Evolutionary conservation across 306 rosid genomes (phyloP).

Genomic region (Cercis canadensis): DNA sequence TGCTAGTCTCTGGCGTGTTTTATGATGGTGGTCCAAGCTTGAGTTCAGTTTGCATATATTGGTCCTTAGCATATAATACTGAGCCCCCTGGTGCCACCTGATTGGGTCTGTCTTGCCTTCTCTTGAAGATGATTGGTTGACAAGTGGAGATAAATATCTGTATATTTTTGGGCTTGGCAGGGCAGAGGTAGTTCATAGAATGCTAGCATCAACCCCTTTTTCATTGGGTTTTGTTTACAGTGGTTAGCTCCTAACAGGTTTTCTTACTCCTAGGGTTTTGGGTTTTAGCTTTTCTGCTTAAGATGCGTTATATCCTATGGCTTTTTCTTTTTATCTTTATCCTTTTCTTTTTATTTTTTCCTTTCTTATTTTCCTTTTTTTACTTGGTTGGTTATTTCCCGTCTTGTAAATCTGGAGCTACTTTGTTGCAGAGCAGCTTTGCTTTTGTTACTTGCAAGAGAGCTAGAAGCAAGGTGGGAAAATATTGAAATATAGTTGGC

Average conservation of each 20-base stretch:
- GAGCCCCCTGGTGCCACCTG: slow-evolving; percentile 55
- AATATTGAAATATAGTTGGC: slow-evolving; percentile 72
- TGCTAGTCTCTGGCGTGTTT: slow-evolving; percentile 52
- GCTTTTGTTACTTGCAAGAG: slow-evolving; percentile 61
- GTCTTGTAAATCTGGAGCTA: slow-evolving; percentile 76
- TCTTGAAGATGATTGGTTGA: slow-evolving; percentile 49
- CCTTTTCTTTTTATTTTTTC: background rate
- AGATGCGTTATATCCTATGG: slow-evolving; percentile 44
- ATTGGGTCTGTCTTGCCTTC: slow-evolving; percentile 48
- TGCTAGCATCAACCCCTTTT: slow-evolving; percentile 47
- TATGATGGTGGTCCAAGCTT: slow-evolving; percentile 52
- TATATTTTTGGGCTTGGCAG: slow-evolving; percentile 49
- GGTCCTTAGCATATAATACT: slow-evolving; percentile 34
- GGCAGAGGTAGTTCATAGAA: slow-evolving; percentile 52
- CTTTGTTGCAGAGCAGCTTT: slow-evolving; percentile 57
- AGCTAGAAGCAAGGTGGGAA: slow-evolving; percentile 88
- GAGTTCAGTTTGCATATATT: slow-evolving; percentile 38
- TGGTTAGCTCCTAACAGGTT: slow-evolving; percentile 78
- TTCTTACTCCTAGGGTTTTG: slow-evolving; percentile 70
- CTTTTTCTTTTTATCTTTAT: slow-evolving; percentile 35
- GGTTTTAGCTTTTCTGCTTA: slow-evolving; percentile 54
- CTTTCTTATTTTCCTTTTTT: background rate
- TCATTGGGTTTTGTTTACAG: slow-evolving; percentile 57
- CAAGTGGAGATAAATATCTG: slow-evolving; percentile 47
- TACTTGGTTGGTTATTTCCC: slow-evolving; percentile 66